A percentile compares a stretch with the other conserved stretches of the same genome.
Evolutionary conservation across 208 protist genomes (phyloP).

Genomic region (Porcisia deanei): DNA sequence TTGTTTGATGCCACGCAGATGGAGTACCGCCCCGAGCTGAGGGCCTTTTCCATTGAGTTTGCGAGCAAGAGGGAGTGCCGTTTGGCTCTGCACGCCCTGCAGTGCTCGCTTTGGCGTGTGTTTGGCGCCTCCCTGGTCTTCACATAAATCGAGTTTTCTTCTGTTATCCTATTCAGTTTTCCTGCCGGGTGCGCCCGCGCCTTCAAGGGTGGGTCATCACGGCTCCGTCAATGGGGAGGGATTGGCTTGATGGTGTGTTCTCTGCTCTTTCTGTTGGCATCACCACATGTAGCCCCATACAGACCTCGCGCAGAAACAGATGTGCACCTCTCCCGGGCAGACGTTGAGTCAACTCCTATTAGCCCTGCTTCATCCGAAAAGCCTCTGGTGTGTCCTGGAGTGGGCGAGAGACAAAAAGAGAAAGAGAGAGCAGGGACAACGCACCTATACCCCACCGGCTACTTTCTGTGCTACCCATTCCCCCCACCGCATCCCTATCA

Average conservation of each 20-base stretch:
- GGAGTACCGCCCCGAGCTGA: conserved; percentile 30
- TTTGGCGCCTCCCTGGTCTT: conserved; percentile 50
- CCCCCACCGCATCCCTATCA: neutral
- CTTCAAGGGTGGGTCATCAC: neutral
- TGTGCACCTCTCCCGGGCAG: neutral
- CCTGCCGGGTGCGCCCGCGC: neutral
- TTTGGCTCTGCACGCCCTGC: conserved; percentile 60
- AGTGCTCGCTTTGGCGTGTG: conserved; percentile 54
- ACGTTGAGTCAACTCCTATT: neutral
- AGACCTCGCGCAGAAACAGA: neutral
- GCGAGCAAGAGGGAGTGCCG: conserved; percentile 30
- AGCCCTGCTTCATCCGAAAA: neutral
- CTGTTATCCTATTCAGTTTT: too few relatives aligned
- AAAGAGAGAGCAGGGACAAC: neutral
- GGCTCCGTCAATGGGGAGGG: neutral
- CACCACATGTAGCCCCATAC: neutral
- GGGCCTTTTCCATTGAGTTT: conserved; percentile 55
- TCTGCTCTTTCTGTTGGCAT: neutral
- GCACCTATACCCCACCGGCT: neutral
- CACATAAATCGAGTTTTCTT: neutral
- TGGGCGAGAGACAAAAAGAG: neutral
- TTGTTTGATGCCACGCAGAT: conserved; percentile 56
- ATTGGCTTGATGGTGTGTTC: neutral
- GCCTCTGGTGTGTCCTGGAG: neutral
- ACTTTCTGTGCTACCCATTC: neutral